Base-by-base conservation (phyloP, 306 rosid genomes). In the Dryas drummondii region DNA sequence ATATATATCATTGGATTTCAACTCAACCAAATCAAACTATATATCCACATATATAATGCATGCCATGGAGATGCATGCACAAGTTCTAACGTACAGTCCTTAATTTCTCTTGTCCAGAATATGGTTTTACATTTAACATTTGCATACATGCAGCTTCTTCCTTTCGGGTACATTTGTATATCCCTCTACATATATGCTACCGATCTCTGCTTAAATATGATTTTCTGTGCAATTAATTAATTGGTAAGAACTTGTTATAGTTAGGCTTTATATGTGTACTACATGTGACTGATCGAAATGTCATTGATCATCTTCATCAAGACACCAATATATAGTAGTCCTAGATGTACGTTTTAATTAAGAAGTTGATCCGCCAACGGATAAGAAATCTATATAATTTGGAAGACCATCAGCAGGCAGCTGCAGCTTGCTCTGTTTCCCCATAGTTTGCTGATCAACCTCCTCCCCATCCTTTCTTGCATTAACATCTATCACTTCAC, bases 401-500 rank as follows among this genome's bases (percentile, higher is more conserved):
- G 82, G 50, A 73, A 54, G 72, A 42, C 78, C 82, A 44, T 80
- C 88, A 26, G 72, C 90, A 4, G 49, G 49, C 9, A 46, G 8
- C 49, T 8, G 37, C 37, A 32, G 26, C 57, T 78, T 84, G 73
- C 19, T 73, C 58, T 78, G 27, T 42, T 70, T 58, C 65, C 78
- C 83, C 45, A 14, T 77, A 26, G 79, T 81, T 59, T 76, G 81
- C 48, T 87, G 93, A 81, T 91, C 83, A 3, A 91, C 98, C 80
- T 89, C 91, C 65, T 93, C 97, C 3, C 89, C 98, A 6, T 87
- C 97, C 82, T 80, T 87, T 85, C 82, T 87, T 19, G 87, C 74
- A 74, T 79, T 56, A 2, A 15, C 82, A 72, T 93, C 89, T 10
- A 83, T 93, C 64, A 91, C 93, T 76, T 91, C 98, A 69, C 98